Percentiles rank a stretch among this genome's conserved stretches.
Conservation (phyloP, 2,329 filamentous ascomycete genomes). For the Trichoderma asperellum region DNA sequence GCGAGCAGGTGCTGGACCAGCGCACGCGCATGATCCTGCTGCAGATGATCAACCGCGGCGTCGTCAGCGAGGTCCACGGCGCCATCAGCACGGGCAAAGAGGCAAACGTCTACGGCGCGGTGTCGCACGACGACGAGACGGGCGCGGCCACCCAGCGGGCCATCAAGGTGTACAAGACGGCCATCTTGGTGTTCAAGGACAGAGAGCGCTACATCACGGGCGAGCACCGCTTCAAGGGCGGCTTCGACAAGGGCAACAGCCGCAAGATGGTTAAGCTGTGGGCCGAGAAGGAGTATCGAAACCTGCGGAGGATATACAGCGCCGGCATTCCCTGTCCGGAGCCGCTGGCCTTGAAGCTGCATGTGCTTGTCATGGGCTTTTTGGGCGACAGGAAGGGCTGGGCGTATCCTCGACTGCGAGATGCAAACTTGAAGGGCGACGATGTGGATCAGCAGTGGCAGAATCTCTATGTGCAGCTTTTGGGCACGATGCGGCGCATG, state of each 20-base stretch:
- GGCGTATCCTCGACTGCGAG: slow-evolving; percentile 85
- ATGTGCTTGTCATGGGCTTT: slow-evolving; percentile 95
- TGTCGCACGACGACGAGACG: slow-evolving; percentile 62
- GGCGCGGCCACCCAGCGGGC: slow-evolving; percentile 71
- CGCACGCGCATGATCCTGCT: slow-evolving; percentile 93
- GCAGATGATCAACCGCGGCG: slow-evolving; percentile 91
- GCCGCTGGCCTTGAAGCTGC: slow-evolving; percentile 84
- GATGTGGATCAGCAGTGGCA: slow-evolving; percentile 75
- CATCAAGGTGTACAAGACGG: slow-evolving; percentile 99
- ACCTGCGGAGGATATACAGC: slow-evolving; percentile 80
- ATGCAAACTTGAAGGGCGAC: slow-evolving; percentile 73
- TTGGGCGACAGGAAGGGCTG: slow-evolving; percentile 85
- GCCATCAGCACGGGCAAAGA: slow-evolving; percentile 97
- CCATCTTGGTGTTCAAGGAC: slow-evolving; percentile 97
- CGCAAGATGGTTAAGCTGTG: slow-evolving; percentile 97
- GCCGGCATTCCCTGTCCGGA: slow-evolving; percentile 90
- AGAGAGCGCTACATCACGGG: slow-evolving; percentile 93
- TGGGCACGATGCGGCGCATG: slow-evolving; percentile 88
- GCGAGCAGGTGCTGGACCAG: slow-evolving; percentile 91
- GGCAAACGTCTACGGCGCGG: slow-evolving; percentile 94
- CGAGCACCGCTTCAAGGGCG: slow-evolving; percentile 87
- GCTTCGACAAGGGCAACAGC: slow-evolving; percentile 93
- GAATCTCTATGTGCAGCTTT: slow-evolving; percentile 76
- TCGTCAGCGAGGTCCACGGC: slow-evolving; percentile 90
- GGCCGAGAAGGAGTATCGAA: slow-evolving; percentile 98